Evolutionary conservation across 768 basidiomycete genomes (phyloP), one percentile per base, ranked within the genome.

Genomic region (Trametes cubensis): DNA sequence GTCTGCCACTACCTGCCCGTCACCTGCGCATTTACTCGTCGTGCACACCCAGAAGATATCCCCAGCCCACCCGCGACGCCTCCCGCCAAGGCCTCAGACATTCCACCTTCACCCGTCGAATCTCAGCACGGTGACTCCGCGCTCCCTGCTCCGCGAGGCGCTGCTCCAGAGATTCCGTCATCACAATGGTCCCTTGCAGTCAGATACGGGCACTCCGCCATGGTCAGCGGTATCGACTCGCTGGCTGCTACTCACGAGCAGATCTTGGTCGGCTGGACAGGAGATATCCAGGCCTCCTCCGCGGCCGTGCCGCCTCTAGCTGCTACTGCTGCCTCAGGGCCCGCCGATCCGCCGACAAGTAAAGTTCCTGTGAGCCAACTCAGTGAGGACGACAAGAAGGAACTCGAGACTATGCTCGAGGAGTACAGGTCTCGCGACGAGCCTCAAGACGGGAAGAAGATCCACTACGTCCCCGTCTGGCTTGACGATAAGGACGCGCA

Each of bases 241-340:
- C 84, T 99, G 39, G 82, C 88, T 3, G 78, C 85, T 14, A 90
- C 90, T 0, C 91, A 96, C 75, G 90, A 96, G 67, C 94, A 98
- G 78, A 74, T 96, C 70, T 84, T 98, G 72, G 81, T 98, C 46
- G 96, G 94, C 21, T 96, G 97, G 92, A 92, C 92, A 0, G 96
- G 96, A 41, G 94, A 97, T 66, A 83, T 98, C 66, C 74, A 85
- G 57, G 71, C 78, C 52, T 81, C 86, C 13, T 55, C 72, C 14
- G 66, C 76, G 8, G 73, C 83, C 2, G 72, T 76, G 11, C 55
- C 62, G 20, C 63, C 67, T 14, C 52, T 63, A 45, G 58, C 64
- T 41, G 44, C 45, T 14, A 55, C 55, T 8, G 73, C 77, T 2
- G 72, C 72, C 11, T 56, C 60, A 51, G 61, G 51, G 17, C 41